A percentile compares a stretch with the other conserved stretches of the same genome.
These are phyloP conservation scores for Beta corolliflora DNA, from an alignment of 179 eudicot genomes.

Conservation along the genomic window DNA sequence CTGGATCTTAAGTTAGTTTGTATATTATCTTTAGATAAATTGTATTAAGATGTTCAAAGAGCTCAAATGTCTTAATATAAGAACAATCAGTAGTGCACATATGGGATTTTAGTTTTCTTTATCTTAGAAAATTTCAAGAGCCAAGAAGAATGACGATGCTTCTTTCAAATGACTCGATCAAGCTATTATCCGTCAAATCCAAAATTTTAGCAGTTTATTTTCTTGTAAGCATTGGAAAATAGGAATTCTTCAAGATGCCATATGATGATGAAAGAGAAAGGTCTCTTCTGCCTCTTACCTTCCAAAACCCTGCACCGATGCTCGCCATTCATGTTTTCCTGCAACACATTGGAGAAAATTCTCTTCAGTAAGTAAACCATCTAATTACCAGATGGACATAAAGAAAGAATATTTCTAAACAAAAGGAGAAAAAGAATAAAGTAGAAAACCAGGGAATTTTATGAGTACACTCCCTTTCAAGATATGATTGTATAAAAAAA, in stretches of 20 bases:
- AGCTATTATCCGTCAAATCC: no score
- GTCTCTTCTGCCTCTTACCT: neutral
- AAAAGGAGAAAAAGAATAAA: neutral
- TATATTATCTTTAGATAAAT: slow-evolving; percentile 23
- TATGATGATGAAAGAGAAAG: neutral
- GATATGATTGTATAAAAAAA: no score
- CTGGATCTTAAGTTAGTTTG: slow-evolving; percentile 57
- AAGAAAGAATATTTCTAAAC: neutral
- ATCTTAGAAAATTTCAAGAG: neutral
- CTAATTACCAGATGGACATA: no score
- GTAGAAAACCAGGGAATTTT: neutral
- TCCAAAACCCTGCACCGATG: neutral
- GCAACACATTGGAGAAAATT: neutral
- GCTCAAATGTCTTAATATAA: neutral
- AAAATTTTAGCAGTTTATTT: no score
- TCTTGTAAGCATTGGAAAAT: no score
- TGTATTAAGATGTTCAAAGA: slow-evolving; percentile 11
- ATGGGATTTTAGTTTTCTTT: neutral
- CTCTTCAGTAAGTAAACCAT: no score
- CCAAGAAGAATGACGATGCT: neutral
- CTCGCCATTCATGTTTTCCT: neutral
- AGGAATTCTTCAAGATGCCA: no score
- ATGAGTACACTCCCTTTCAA: neutral
- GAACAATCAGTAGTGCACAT: slow-evolving; percentile 16
- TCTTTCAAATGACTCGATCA: neutral